Conservation (phyloP, 2,329 filamentous ascomycete genomes). For the Curvularia spicifera region DNA sequence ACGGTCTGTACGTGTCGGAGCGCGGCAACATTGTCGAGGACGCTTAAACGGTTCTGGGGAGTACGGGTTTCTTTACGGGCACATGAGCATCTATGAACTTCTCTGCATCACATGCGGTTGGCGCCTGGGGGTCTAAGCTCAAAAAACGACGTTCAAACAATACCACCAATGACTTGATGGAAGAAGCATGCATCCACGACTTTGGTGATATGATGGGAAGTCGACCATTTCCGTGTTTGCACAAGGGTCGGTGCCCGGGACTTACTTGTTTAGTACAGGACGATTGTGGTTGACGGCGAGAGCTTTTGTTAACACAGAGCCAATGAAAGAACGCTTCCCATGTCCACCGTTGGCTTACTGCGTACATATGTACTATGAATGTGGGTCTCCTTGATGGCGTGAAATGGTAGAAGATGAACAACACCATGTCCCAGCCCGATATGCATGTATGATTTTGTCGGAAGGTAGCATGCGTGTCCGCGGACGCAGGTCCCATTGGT, state of each 20-base stretch:
- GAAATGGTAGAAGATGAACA: too few relatives aligned
- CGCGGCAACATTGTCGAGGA: slow-evolving; percentile 89
- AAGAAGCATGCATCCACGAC: slow-evolving; percentile 22
- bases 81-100: slow-evolving; percentile 51
- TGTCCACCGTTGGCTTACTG: not conserved
- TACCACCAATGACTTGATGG: slow-evolving; percentile 41
- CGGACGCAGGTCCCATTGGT: slow-evolving; percentile 7
- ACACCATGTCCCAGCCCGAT: too few relatives aligned
- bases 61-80: slow-evolving; percentile 51
- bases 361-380: not conserved
- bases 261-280: slow-evolving; percentile 9
- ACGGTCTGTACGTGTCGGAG: slow-evolving; percentile 99
- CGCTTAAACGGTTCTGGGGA: slow-evolving; percentile 41
- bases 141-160: slow-evolving; percentile 51
- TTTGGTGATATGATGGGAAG: slow-evolving; percentile 15
- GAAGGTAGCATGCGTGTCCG: slow-evolving; percentile 4
- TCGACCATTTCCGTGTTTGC: slow-evolving; percentile 15
- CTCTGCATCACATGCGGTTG: slow-evolving; percentile 50
- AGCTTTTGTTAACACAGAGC: slow-evolving; percentile 7
- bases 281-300: slow-evolving; percentile 7
- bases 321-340: slow-evolving; percentile 7
- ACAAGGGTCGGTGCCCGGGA: slow-evolving; percentile 8
- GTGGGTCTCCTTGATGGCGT: too few relatives aligned
- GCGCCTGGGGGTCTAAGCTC: slow-evolving; percentile 49
- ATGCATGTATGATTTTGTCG: not conserved